Evolutionary conservation across 768 basidiomycete species (phyloP).

Genomic region (Sarcomyxa edulis): DNA sequence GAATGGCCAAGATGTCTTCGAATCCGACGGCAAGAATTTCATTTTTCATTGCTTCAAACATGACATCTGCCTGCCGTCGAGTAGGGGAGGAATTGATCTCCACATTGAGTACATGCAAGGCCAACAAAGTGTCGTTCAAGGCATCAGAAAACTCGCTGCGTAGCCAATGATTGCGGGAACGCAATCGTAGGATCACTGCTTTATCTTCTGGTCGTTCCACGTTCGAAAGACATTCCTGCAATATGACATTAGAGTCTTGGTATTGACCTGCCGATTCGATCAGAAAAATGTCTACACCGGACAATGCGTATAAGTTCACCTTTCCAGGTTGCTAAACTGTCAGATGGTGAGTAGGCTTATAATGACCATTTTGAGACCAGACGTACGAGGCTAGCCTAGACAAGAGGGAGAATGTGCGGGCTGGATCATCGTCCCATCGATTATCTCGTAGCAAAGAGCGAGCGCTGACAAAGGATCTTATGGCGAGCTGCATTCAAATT

Average conservation of each 20-base stretch:
- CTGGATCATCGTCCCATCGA: slow-evolving; percentile 46
- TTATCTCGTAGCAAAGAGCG: slow-evolving; percentile 46
- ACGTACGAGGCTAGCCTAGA: slow-evolving; percentile 60
- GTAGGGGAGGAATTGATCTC: slow-evolving; percentile 52
- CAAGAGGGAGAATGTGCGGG: slow-evolving; percentile 46
- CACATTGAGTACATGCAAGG: slow-evolving; percentile 57
- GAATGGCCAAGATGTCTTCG: slow-evolving; percentile 59
- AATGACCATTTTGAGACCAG: too few relatives aligned
- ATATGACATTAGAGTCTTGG: slow-evolving; percentile 42
- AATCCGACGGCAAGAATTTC: slow-evolving; percentile 67
- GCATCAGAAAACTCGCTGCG: slow-evolving; percentile 52
- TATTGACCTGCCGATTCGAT: slow-evolving; percentile 41
- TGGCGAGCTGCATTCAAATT: slow-evolving; percentile 42
- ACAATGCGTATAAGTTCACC: slow-evolving; percentile 23
- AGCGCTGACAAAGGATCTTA: slow-evolving; percentile 58
- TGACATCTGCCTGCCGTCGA: slow-evolving; percentile 47
- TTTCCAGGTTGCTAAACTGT: slow-evolving; percentile 62
- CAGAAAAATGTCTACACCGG: slow-evolving; percentile 1
- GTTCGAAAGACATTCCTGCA: slow-evolving; percentile 50
- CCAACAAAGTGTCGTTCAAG: slow-evolving; percentile 51
- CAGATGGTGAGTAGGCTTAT: too few relatives aligned
- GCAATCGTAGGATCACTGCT: slow-evolving; percentile 47
- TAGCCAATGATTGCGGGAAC: slow-evolving; percentile 61
- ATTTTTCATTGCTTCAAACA: slow-evolving; percentile 68
- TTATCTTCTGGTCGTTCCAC: slow-evolving; percentile 47